Base-by-base conservation (phyloP, 2,329 filamentous ascomycete species). In the Macroventuria anomochaeta region DNA sequence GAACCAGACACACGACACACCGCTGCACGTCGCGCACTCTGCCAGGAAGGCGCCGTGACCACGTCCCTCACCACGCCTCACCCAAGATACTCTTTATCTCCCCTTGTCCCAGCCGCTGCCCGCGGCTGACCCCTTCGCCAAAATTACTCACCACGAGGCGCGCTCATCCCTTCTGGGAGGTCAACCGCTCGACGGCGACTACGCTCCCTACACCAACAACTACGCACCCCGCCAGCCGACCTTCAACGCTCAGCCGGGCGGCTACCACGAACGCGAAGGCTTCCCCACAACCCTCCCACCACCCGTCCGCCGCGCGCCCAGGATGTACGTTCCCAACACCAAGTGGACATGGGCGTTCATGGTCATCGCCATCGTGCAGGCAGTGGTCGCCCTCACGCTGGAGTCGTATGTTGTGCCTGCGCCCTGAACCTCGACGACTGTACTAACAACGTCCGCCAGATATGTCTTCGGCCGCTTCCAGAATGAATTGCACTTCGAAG, bases 391-490 rank as follows among this genome's bases (percentile, higher is more conserved):
- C 59, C 83, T 97, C 63, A 88, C 83, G 20, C 88, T 97, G 61
- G 93, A 99, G 81, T 85, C 89, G 91, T 96, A 83, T 72, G 90
- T 81, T 36, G 23, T 51, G 20, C 20, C 26, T 15, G 17, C 26
- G 36, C 33, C n/a, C 23, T 41, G 46, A 26, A 7, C 43, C 25
- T 4, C 33, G n/a, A 7, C 29, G 13, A 42, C 15, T 11, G 28
- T 31, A 41, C 59, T 65, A 53, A 64, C 59, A 15, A 21, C 41
- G 39, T 41, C 20, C 4, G 12, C 20, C 12, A 96, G 91, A 67
- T 99, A 95, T 76, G 86, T 96, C 40, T 99, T 97, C 71, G 92
- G 84, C 60, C 86, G 86, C 65, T 97, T 97, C 76, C 91, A 97
- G 74, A 77, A 77, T 36, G 86, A 80, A 58, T 73, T 83, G 29